These are phyloP conservation scores for Lentinula aciculospora DNA, from an alignment of 768 basidiomycete genomes.

Conservation along the genomic window DNA sequence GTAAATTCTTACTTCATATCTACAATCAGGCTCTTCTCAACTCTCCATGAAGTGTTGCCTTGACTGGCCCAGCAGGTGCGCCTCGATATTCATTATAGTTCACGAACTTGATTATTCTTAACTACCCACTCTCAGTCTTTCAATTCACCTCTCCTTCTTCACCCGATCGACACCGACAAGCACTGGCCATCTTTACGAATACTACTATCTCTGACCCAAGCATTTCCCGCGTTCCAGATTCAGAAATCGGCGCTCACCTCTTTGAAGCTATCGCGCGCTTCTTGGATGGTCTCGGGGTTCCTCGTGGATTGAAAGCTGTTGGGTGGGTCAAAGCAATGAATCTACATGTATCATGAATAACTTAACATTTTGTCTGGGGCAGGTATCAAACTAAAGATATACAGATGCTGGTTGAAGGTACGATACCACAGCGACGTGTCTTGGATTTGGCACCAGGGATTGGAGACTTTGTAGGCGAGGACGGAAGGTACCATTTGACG, in stretches of 20 bases:
- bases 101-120: not conserved
- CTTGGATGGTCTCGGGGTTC: constrained; percentile 79
- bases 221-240: constrained; percentile 68
- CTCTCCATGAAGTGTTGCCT: constrained; percentile 54
- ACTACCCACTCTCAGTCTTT: constrained; percentile 52
- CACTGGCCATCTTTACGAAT: constrained; percentile 74
- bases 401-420: constrained; percentile 78
- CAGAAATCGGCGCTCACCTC: constrained; percentile 71
- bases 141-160: constrained; percentile 93
- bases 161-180: constrained; percentile 86
- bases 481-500: constrained; percentile 78
- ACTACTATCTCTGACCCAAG: constrained; percentile 63
- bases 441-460: constrained; percentile 91
- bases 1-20: constrained; percentile 23
- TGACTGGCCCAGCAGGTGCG: constrained; percentile 81
- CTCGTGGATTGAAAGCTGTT: constrained; percentile 79
- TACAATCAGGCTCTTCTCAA: not conserved
- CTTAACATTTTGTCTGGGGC: not conserved
- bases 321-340: too few species aligned
- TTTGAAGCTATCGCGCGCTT: constrained; percentile 87
- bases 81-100: not conserved
- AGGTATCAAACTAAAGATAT: constrained; percentile 67
- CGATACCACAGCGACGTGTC: constrained; percentile 88
- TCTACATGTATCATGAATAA: too few species aligned
- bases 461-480: constrained; percentile 74